Percentiles rank a stretch among this genome's conserved stretches.
These are phyloP conservation scores for Peniophora sp. DNA, from an alignment of 1,284 basidiomycete genomes.

Conservation along the genomic window DNA sequence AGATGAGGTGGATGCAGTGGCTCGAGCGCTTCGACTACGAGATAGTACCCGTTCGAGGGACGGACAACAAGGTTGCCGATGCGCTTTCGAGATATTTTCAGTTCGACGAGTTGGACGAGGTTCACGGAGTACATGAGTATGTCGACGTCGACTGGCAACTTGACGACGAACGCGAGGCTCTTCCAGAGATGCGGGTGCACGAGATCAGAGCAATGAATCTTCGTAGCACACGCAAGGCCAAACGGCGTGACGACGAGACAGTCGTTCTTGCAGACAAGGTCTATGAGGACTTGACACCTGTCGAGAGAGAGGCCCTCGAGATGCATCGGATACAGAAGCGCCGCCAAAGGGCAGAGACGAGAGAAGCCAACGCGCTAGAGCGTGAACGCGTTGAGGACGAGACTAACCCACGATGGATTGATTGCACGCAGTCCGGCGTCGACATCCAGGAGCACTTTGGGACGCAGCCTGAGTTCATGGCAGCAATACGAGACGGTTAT, in stretches of 20 bases:
- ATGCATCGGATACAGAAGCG: background rate
- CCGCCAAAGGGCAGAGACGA: background rate
- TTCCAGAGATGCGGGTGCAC: background rate
- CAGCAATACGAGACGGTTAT: constrained; percentile 5
- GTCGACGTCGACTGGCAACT: constrained; percentile 3
- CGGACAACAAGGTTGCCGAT: constrained; percentile 23
- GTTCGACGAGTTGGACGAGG: constrained; percentile 17
- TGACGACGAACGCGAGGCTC: constrained; percentile 4
- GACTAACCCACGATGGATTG: background rate
- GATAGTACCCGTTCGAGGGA: constrained; percentile 24
- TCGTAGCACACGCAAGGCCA: background rate
- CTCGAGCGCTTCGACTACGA: constrained; percentile 24
- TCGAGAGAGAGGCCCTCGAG: background rate
- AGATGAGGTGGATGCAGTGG: constrained; percentile 23
- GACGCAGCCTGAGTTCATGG: constrained; percentile 4
- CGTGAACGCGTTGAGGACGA: background rate
- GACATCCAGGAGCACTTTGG: background rate
- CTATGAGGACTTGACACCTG: background rate
- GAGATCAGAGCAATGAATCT: background rate
- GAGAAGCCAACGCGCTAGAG: background rate
- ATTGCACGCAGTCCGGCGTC: background rate
- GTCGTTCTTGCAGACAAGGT: background rate
- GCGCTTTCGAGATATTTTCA: constrained; percentile 27
- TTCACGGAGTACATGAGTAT: constrained; percentile 18
- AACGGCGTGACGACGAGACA: background rate